Evolutionary conservation across 2,329 filamentous ascomycete genomes (phyloP), one percentile per base, ranked within the genome.

Genomic region (Epicoccum nigrum): DNA sequence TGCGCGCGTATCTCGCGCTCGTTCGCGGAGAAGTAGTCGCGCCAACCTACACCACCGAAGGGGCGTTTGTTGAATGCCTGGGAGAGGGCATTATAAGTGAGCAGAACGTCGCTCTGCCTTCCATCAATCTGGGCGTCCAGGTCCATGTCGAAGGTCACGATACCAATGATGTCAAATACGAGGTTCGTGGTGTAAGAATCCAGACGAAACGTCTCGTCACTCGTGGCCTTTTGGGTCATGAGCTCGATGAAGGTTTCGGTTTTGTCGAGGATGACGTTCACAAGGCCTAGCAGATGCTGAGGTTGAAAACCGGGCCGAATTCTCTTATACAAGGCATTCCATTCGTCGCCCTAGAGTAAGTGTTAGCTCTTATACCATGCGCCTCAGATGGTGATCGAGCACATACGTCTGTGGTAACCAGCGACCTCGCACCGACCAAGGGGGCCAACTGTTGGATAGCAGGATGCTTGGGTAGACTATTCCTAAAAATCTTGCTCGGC

Each of bases 211-310:
- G 54, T 34, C 1, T 59, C 51, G 16, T 46, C 38, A 0, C 34
- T 45, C 7, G 25, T 19, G 7, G 55, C 62, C n/a, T 52, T 57
- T 9, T 59, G 17, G 7, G 57, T 50, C 39, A 67, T 53, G 23
- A 56, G 57, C 6, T 61, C 50, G 32, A 58, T 55, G 38, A 70
- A 72, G 0, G 52, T 50, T 9, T 59, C 43, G 8, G 51, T 45
- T 33, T 71, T 66, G 12, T 72, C 65, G 0, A 72, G 39, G 15
- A 72, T 66, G 21, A 56, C 46, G 6, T 50, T 35, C 1, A 62
- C 56, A 4, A 60, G 44, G 9, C 31, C 37, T 12, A 60, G 48
- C 4, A 62, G 52, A 40, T 62, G 57, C 2, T 47, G 38, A 2
- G 56, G 57, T 27, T 52, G 46, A 19, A 62, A 60, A 2, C 56